Evolutionary conservation across 768 basidiomycete genomes (phyloP), one percentile per base, ranked within the genome.

Genomic region (Cystofilobasidium bisporidii): DNA sequence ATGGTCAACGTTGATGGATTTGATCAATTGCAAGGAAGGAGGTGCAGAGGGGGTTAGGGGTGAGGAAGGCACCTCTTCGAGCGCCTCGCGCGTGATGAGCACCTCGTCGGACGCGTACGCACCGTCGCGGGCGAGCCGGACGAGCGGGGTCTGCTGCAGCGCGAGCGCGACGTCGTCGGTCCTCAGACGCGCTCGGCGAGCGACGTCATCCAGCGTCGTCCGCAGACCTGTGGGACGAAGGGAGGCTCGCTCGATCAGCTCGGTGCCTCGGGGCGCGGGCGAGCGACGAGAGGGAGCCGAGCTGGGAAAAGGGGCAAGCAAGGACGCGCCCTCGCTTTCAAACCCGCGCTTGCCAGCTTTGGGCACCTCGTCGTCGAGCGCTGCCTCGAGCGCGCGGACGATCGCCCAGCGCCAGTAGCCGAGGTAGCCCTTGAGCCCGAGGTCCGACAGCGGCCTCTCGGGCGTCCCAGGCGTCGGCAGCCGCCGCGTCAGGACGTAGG

Each of bases 401-500:
- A 77, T 65, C 1, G 72, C 67, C 10, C 72, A 72, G 2, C 68
- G 69, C 76, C 77, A 77, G 64, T 75, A 76, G 15, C 75, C 75
- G 26, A 77, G 83, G 78, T 98, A 99, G 67, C 90, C 88, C 63
- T 88, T 83, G 15, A 93, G 81, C 10, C 96, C 96, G 20, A 98
- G 84, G 70, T 92, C 91, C 0, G 92, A 96, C 5, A 99, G 80
- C 0, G 96, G 96, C 12, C 94, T 84, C 78, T 99, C 96, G 0
- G 96, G 96, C 1, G 91, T 91, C 22, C 92, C 92, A 9, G 24
- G 74, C 63, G n/a, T 72, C 65, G 17, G 74, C 0, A 74, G 70
- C 32, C 75, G 64, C 0, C 96, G 10, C 97, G 81, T 75, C 9
- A 5, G 17, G 26, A 72, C 75, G 62, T 65, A 75, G 94, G 94